phyloP scores from a whole-genome alignment of 352 stramenopile species.

The Elongisporangium undulatum region DNA sequence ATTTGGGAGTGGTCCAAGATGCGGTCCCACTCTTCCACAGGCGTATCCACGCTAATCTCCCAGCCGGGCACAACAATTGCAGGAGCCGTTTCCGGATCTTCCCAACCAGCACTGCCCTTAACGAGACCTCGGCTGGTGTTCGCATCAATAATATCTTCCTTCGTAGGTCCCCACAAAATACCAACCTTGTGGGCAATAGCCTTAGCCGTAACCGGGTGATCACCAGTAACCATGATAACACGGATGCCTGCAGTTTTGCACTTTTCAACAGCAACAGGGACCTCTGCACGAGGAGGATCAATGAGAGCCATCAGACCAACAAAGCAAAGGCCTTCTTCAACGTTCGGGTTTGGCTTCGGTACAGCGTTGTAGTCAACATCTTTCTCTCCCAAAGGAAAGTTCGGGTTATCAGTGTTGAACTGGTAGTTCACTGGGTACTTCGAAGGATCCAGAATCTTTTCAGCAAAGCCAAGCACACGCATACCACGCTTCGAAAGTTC shows the following conservation, averaged over 20 bases:
- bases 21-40: conserved; percentile 81
- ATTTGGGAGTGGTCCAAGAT: conserved; percentile 86
- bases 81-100: conserved; percentile 60
- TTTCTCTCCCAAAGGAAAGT: conserved; percentile 83
- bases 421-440: conserved; percentile 44
- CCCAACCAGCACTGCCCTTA: conserved; percentile 63
- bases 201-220: conserved; percentile 91
- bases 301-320: conserved; percentile 96
- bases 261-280: conserved; percentile 85
- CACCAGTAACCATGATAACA: conserved; percentile 94
- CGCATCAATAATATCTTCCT: conserved; percentile 79
- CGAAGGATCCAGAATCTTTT: conserved; percentile 41
- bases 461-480: conserved; percentile 53
- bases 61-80: conserved; percentile 85
- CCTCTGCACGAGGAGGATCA: conserved; percentile 90
- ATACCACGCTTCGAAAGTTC: conserved; percentile 57
- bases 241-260: conserved; percentile 92
- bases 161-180: conserved; percentile 89
- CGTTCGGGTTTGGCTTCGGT: conserved; percentile 61
- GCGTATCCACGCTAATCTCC: conserved; percentile 75
- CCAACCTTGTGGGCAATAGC: conserved; percentile 93
- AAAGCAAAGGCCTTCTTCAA: conserved; percentile 81
- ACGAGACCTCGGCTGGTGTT: conserved; percentile 54
- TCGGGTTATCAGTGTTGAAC: conserved; percentile 78
- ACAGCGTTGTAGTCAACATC: conserved; percentile 74